A percentile compares a stretch with the other conserved stretches of the same genome.
Conservation (phyloP, 2,329 filamentous ascomycete species). For the Knufia petricola region DNA sequence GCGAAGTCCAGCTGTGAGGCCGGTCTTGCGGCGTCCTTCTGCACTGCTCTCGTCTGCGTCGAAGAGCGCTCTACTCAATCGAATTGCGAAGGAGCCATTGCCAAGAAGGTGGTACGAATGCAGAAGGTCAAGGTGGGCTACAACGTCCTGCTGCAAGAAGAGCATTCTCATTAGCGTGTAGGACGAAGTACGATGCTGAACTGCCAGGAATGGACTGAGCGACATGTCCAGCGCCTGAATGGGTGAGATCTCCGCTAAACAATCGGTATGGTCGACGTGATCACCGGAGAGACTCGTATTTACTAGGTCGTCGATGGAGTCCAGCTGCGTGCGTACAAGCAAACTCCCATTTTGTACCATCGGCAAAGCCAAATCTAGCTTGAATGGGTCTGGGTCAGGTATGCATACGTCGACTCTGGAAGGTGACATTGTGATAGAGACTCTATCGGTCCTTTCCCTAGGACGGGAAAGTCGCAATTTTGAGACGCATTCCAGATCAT, state of each 20-base stretch:
- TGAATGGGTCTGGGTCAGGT: slow-evolving; percentile 7
- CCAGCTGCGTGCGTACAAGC: too few species aligned
- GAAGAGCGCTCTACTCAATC: slow-evolving; percentile 74
- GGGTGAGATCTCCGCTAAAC: slow-evolving; percentile 11
- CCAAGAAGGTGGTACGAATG: slow-evolving; percentile 74
- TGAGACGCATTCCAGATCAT: not conserved
- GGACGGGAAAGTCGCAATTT: not conserved
- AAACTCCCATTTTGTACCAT: too few species aligned
- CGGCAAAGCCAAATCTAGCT: slow-evolving; percentile 3
- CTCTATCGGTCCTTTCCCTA: not conserved
- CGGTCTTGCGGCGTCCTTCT: slow-evolving; percentile 59
- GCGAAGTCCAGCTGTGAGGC: slow-evolving; percentile 69
- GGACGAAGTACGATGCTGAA: slow-evolving; percentile 69
- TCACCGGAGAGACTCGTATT: too few species aligned
- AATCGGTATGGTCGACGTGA: too few species aligned
- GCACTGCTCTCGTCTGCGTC: slow-evolving; percentile 71
- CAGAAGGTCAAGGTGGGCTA: slow-evolving; percentile 63
- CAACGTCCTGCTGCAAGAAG: slow-evolving; percentile 63
- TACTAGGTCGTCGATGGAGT: too few species aligned
- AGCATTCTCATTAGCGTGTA: slow-evolving; percentile 66
- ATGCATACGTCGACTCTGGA: not conserved
- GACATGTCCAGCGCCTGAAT: slow-evolving; percentile 47
- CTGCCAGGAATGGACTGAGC: slow-evolving; percentile 61
- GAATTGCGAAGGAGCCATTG: slow-evolving; percentile 72
- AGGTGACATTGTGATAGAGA: not conserved